Percentiles rank a stretch among this genome's conserved stretches.
phyloP scores from a whole-genome alignment of 2,329 filamentous ascomycete species.

The Aspergillus sclerotialis region DNA sequence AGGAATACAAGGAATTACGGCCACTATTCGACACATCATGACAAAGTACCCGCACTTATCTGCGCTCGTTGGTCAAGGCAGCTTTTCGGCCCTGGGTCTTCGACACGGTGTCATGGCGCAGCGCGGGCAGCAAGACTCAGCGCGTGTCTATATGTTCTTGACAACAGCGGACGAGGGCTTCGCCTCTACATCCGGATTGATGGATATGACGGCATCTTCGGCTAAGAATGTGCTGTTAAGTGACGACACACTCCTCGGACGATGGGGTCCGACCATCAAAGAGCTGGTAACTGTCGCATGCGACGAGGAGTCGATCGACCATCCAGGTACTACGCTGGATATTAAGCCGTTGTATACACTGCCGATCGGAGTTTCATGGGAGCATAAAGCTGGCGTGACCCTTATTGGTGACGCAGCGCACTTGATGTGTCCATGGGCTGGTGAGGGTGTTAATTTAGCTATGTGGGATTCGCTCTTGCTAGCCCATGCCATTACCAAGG shows the following conservation, averaged over 20 bases:
- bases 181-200: constrained; percentile 4
- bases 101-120: constrained; percentile 21
- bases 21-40: constrained; percentile 13
- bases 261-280: constrained; percentile 12
- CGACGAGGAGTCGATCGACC: constrained; percentile 10
- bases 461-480: constrained; percentile 19
- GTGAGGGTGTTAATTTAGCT: constrained; percentile 22
- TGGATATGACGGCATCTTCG: constrained; percentile 5
- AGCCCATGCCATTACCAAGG: constrained; percentile 11
- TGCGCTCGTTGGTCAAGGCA: constrained; percentile 18
- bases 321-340: constrained; percentile 2
- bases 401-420: constrained; percentile 24
- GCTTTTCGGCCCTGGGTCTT: constrained; percentile 16
- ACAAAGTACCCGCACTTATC: constrained; percentile 15
- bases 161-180: constrained; percentile 15
- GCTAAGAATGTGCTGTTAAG: constrained; percentile 12
- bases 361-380: constrained; percentile 12
- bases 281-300: constrained; percentile 15
- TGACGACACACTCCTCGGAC: constrained; percentile 8
- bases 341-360: constrained; percentile 18
- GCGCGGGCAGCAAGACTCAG: constrained; percentile 14
- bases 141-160: constrained; percentile 17
- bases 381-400: constrained; percentile 13
- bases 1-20: constrained; percentile 10
- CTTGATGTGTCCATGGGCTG: constrained; percentile 22